A percentile compares a stretch with the other conserved stretches of the same genome.
Conservation (phyloP, 2,329 filamentous ascomycete species). For the Hortaea sp. region DNA sequence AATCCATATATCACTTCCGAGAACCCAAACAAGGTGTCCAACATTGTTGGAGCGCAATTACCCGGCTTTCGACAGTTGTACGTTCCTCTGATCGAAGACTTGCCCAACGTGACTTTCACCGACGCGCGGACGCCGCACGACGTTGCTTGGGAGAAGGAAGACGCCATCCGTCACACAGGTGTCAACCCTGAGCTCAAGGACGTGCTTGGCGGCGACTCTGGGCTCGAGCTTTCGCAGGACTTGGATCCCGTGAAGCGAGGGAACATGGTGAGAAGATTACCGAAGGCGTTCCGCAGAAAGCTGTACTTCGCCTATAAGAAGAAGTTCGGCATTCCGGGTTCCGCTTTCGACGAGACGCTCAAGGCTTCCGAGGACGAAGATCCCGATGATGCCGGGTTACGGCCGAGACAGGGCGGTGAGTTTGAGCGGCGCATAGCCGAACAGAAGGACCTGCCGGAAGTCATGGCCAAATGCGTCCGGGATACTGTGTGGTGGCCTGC, state of each 20-base stretch:
- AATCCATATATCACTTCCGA: slow-evolving; percentile 55
- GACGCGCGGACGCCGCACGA: slow-evolving; percentile 49
- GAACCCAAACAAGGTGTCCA: slow-evolving; percentile 82
- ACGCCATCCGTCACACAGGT: slow-evolving; percentile 26
- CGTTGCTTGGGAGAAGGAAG: slow-evolving; percentile 27
- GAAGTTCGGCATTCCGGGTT: slow-evolving; percentile 74
- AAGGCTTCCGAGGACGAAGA: slow-evolving; percentile 59
- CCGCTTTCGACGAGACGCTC: slow-evolving; percentile 79
- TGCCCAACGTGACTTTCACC: slow-evolving; percentile 77
- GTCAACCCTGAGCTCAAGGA: slow-evolving; percentile 43
- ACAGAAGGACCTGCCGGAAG: slow-evolving; percentile 56
- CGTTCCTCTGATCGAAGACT: slow-evolving; percentile 73
- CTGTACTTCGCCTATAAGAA: slow-evolving; percentile 93
- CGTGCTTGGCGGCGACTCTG: slow-evolving; percentile 41
- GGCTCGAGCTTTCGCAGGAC: slow-evolving; percentile 69
- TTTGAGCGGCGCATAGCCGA: slow-evolving; percentile 84
- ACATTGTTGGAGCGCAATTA: slow-evolving; percentile 89
- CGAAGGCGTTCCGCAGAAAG: slow-evolving; percentile 74
- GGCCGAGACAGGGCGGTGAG: slow-evolving; percentile 63
- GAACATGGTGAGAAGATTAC: slow-evolving; percentile 92
- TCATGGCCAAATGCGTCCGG: slow-evolving; percentile 67
- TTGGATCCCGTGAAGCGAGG: slow-evolving; percentile 85
- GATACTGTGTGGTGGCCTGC: slow-evolving; percentile 90
- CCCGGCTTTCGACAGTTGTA: slow-evolving; percentile 87
- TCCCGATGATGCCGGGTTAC: slow-evolving; percentile 53